Evolutionary conservation across 257 asterid species (phyloP), one percentile per base, ranked within the genome.

Genomic region (Oldenlandia corymbosa): DNA sequence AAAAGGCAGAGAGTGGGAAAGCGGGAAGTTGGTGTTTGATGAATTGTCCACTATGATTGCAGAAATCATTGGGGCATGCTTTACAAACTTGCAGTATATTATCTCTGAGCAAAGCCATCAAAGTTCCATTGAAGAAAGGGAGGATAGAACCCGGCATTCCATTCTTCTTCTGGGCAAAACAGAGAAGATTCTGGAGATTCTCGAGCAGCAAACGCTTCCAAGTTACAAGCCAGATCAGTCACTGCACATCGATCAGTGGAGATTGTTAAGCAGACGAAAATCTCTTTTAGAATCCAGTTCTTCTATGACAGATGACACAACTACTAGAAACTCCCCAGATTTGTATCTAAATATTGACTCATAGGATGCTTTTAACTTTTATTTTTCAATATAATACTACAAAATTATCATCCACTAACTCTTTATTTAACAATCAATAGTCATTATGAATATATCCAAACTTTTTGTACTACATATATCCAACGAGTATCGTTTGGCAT

Each of bases 21-120:
- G 74, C 71, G 76, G 79, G 12, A 68, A 74, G 63, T 62, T 50
- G 42, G 71, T 83, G 72, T 71, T 86, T 1, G 80, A 76, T 31
- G 80, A 55, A 43, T 68, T 84, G 71, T 69, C 80, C 18, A 58
- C 73, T 26, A 79, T 84, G 84, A 83, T 82, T 12, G 21, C 78
- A 6, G 95, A 81, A 17, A 72, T 88, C 68, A 62, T 79, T 5
- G 95, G 93, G 46, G 93, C 96, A 67, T 81, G 91, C 70, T 81
- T 86, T 26, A 78, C 90, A 57, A 88, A 88, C 78, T 58, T 86
- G 54, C 88, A 68, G 2, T 83, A 68, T 27, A 86, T 80, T 28
- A 85, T 88, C 70, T 67, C 82, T n/a, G 67, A 54, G 55, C 80
- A 73, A 73, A 84, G 90, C 71, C 85, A 84, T 64, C 80, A 66